A percentile compares a stretch with the other conserved stretches of the same genome.
Conservation (phyloP, 129 eudicot species). For the Flaveria ramosissima region DNA sequence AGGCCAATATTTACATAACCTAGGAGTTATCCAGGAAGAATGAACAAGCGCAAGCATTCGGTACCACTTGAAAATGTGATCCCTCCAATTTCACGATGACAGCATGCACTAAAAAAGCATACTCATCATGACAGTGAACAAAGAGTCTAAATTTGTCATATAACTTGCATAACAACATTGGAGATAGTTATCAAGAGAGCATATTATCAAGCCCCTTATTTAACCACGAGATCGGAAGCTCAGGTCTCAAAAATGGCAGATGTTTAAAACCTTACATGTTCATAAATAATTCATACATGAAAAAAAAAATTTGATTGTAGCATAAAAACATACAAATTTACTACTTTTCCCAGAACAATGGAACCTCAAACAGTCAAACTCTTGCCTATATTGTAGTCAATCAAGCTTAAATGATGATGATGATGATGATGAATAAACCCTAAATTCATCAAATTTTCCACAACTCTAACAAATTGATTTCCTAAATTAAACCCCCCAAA, state of each 20-base stretch:
- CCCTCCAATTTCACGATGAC: neutral
- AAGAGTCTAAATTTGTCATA: neutral
- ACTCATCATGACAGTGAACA: neutral
- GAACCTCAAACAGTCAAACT: neutral
- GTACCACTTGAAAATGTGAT: neutral
- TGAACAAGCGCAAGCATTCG: neutral
- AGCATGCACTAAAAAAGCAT: neutral
- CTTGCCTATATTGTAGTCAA: neutral
- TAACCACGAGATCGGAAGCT: conserved; percentile 2
- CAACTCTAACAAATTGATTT: neutral
- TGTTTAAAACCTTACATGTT: neutral
- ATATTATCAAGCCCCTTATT: neutral
- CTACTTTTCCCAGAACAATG: neutral
- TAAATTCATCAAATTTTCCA: neutral
- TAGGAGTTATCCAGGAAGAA: neutral
- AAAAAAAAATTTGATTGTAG: too few relatives aligned
- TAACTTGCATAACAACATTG: conserved; percentile 14
- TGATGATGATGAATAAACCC: conserved; percentile 13
- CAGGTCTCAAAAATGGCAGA: conserved; percentile 15
- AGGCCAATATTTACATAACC: conserved; percentile 6
- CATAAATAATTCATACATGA: neutral
- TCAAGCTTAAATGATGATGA: too few relatives aligned
- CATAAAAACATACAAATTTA: neutral
- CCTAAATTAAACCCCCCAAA: conserved; percentile 7
- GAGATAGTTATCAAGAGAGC: neutral